A percentile compares a stretch with the other conserved stretches of the same genome.
phyloP scores from a whole-genome alignment of 2,329 filamentous ascomycete genomes.

The Leptographium lundbergii region DNA sequence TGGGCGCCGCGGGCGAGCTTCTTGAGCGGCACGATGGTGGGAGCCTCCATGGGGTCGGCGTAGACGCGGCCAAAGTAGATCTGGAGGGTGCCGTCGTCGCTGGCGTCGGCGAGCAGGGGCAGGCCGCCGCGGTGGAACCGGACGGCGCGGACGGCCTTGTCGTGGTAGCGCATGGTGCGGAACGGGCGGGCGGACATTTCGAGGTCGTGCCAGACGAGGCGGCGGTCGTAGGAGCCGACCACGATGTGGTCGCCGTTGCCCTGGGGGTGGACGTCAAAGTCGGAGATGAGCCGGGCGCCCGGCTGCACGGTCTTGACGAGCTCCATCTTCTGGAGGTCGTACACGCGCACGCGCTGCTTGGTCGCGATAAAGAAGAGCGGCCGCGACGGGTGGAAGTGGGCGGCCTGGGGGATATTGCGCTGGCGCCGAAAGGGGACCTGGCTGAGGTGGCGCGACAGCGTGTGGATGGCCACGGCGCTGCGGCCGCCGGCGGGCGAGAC shows the following conservation, averaged over 20 bases:
- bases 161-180: constrained; percentile 92
- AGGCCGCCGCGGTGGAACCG: constrained; percentile 67
- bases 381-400: constrained; percentile 86
- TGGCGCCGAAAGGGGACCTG: constrained; percentile 80
- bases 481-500: constrained; percentile 71
- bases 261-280: constrained; percentile 74
- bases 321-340: constrained; percentile 84
- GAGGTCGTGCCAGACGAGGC: constrained; percentile 91
- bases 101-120: constrained; percentile 87
- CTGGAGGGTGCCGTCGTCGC: constrained; percentile 87
- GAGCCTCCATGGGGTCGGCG: constrained; percentile 88
- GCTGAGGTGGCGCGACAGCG: constrained; percentile 84
- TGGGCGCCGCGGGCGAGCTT: constrained; percentile 65
- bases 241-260: constrained; percentile 79
- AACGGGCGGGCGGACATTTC: constrained; percentile 84
- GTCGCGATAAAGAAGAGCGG: constrained; percentile 95
- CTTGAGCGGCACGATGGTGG: constrained; percentile 91
- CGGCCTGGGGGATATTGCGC: constrained; percentile 69
- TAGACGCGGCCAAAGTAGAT: constrained; percentile 97
- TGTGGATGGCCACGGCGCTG: constrained; percentile 85
- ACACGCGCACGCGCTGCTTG: constrained; percentile 82
- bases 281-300: constrained; percentile 85
- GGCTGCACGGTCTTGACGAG: constrained; percentile 89
- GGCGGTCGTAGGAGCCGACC: constrained; percentile 86
- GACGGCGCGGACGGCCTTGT: constrained; percentile 80